Evolutionary conservation across 176 grass and related monocot species (phyloP).

Genomic region (Zoysia japonica): DNA sequence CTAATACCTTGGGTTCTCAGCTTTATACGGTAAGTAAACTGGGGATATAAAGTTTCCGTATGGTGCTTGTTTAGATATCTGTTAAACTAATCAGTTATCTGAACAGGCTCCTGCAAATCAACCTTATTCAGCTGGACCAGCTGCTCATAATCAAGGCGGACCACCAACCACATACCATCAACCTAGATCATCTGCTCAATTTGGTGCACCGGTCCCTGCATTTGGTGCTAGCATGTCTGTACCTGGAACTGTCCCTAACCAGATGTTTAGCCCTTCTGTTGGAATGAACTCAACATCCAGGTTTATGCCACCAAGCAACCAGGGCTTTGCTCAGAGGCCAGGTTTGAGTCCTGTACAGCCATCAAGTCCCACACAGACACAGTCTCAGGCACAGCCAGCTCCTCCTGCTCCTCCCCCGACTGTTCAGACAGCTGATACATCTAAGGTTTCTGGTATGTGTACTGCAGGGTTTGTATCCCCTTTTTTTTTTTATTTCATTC

Average conservation of each 20-base stretch:
- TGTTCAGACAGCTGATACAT: slow-evolving; percentile 88
- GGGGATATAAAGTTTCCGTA: slow-evolving; percentile 28
- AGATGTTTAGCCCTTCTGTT: slow-evolving; percentile 65
- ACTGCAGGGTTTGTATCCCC: background rate
- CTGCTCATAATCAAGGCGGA: slow-evolving; percentile 27
- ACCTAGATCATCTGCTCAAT: slow-evolving; percentile 51
- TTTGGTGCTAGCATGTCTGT: slow-evolving; percentile 42
- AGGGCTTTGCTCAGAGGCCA: slow-evolving; percentile 66
- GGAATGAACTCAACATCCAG: slow-evolving; percentile 46
- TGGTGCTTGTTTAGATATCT: slow-evolving; percentile 19
- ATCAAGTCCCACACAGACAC: slow-evolving; percentile 72
- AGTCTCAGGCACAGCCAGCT: slow-evolving; percentile 45
- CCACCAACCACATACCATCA: slow-evolving; percentile 58
- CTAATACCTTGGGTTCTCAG: slow-evolving; percentile 82
- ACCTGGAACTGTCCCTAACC: slow-evolving; percentile 44
- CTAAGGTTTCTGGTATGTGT: slow-evolving; percentile 80
- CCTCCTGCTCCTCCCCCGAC: slow-evolving; percentile 78
- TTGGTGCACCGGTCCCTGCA: slow-evolving; percentile 42
- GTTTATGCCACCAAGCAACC: slow-evolving; percentile 75
- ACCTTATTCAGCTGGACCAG: slow-evolving; percentile 37
- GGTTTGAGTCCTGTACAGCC: slow-evolving; percentile 72
- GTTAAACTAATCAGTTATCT: slow-evolving; percentile 32
- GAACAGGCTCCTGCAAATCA: slow-evolving; percentile 46
- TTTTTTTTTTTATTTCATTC: slow-evolving; percentile 3
- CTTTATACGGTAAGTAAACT: slow-evolving; percentile 71